A percentile compares a stretch with the other conserved stretches of the same genome.
These are phyloP conservation scores for Neurospora sp. DNA, from an alignment of 495 filamentous ascomycete genomes.

Conservation along the genomic window DNA sequence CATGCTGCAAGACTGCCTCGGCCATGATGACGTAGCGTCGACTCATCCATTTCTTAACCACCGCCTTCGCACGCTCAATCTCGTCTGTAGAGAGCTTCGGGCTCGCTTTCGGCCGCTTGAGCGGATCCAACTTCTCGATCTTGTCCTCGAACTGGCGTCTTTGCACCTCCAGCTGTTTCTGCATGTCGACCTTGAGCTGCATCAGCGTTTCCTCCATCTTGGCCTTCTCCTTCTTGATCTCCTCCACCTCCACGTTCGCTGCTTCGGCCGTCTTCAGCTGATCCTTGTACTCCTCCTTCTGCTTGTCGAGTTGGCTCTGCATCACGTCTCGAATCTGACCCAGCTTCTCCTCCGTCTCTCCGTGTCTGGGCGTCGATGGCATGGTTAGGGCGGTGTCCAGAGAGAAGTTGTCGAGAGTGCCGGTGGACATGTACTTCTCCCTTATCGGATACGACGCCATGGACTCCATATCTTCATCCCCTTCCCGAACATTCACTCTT, in stretches of 20 bases:
- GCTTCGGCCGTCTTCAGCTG: constrained; percentile 70
- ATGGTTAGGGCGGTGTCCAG: constrained; percentile 89
- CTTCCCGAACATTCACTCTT: constrained; percentile 62
- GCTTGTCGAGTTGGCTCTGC: constrained; percentile 77
- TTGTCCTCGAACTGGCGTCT: constrained; percentile 65
- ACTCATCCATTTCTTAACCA: constrained; percentile 66
- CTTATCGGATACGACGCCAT: constrained; percentile 77
- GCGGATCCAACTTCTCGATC: constrained; percentile 37
- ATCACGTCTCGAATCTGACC: constrained; percentile 73
- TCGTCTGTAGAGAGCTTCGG: constrained; percentile 63
- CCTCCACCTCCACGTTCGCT: constrained; percentile 69
- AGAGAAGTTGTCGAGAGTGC: constrained; percentile 93
- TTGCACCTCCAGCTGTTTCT: constrained; percentile 64
- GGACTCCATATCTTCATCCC: constrained; percentile 84
- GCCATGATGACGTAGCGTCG: constrained; percentile 89
- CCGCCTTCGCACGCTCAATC: constrained; percentile 53
- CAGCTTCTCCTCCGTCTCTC: constrained; percentile 62
- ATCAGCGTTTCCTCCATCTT: constrained; percentile 78
- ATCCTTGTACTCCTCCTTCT: constrained; percentile 74
- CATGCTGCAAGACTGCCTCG: constrained; percentile 82
- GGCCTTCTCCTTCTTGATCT: constrained; percentile 73
- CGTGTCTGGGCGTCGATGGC: constrained; percentile 78
- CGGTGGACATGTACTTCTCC: constrained; percentile 94
- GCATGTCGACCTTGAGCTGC: constrained; percentile 76
- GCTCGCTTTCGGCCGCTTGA: constrained; percentile 38